A percentile compares a stretch with the other conserved stretches of the same genome.
Conservation (phyloP, 2,329 filamentous ascomycete species). For the Neoscytalidium dimidiatum region DNA sequence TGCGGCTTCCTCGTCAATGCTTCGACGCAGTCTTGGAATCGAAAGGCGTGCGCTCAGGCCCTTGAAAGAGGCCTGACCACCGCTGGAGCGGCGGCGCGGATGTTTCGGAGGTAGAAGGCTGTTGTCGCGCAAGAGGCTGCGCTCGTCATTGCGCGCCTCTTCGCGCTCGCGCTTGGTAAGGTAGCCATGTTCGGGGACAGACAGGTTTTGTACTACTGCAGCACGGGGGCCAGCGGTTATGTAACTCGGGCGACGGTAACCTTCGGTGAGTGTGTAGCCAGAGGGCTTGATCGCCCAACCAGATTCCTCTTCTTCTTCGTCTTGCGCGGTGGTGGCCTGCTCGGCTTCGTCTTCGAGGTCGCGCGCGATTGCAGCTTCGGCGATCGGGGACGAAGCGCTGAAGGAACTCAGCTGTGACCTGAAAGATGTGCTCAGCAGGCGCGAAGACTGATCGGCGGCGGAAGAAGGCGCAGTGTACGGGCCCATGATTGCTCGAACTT, state of each 20-base stretch:
- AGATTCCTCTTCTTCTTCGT: slow-evolving; percentile 51
- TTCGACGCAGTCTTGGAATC: slow-evolving; percentile 32
- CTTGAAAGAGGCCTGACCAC: slow-evolving; percentile 26
- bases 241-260: slow-evolving; percentile 76
- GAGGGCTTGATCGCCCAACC: slow-evolving; percentile 44
- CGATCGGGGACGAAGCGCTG: slow-evolving; percentile 33
- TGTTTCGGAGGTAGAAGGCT: slow-evolving; percentile 58
- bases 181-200: slow-evolving; percentile 47
- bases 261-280: slow-evolving; percentile 55
- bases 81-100: slow-evolving; percentile 37
- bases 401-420: slow-evolving; percentile 24
- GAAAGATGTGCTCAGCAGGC: slow-evolving; percentile 21
- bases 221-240: slow-evolving; percentile 72
- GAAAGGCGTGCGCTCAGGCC: slow-evolving; percentile 33
- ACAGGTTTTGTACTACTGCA: slow-evolving; percentile 66
- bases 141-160: slow-evolving; percentile 57
- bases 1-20: slow-evolving; percentile 34
- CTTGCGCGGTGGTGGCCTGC: background rate
- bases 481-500: background rate
- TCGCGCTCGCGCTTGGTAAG: slow-evolving; percentile 56
- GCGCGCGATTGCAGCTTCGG: slow-evolving; percentile 40
- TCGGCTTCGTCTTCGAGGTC: slow-evolving; percentile 36
- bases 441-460: slow-evolving; percentile 8
- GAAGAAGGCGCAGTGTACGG: background rate
- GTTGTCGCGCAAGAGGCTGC: slow-evolving; percentile 61